Base-by-base conservation (phyloP, 495 filamentous ascomycete genomes). In the Arthonia radiata region DNA sequence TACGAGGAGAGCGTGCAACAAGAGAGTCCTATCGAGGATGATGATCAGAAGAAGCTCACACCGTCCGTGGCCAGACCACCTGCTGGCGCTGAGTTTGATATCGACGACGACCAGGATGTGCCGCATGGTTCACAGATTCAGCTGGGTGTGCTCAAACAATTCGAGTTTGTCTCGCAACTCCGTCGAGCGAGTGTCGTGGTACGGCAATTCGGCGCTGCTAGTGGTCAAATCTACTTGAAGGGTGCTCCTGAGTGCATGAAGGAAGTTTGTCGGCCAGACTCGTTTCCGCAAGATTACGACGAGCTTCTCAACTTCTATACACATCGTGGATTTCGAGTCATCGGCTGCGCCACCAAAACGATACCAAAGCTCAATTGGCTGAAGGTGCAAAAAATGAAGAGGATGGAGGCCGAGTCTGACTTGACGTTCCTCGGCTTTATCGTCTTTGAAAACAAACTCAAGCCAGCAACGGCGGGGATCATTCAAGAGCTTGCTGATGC, bases 361-460 rank as follows among this genome's bases (percentile, higher is more conserved):
- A 64, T 92, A 27, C 59, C 58, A 25, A 86, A 76, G 37, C 53
- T 92, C 12, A 81, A 71, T 36, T 92, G 80, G 86, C 67, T 83
- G 31, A 90, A 81, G 44, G 71, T 79, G 8, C 80, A 92, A 41
- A 91, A 86, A 49, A 78, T 94, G 67, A 76, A 67, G 29, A 72
- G 89, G 8, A 46, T 61, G 8, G 72, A 91, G 23, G 81, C 75
- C 11, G 89, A 99, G 44, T 67, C 60, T 2, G 56, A 68, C 31
- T 58, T 99, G 3, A 63, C 75, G 11, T 93, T 99, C 36, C 52
- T 83, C 23, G 89, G 86, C 11, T 94, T 99, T 45, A 94, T 94
- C 37, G 70, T 99, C 17, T 99, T 99, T 42, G 83, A 99, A 46
- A 99, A 99, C 41, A 99, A 94, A 50, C 47, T 99, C 34, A 99